Evolutionary conservation across 805 yeast genomes (phyloP), one percentile per base, ranked within the genome.

Genomic region (Dipodascus albidus): DNA sequence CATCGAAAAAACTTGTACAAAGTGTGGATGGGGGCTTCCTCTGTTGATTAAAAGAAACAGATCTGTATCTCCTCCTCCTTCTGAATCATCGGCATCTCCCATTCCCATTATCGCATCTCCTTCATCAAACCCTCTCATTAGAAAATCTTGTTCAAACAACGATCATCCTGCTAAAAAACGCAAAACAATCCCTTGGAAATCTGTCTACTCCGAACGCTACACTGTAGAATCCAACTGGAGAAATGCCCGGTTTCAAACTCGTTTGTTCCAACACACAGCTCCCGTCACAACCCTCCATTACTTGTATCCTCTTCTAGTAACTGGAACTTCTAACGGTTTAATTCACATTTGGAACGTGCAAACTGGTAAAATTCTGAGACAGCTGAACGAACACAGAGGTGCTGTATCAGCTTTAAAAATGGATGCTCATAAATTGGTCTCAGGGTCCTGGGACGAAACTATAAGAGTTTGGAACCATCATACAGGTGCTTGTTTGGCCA

Each of bases 1-100:
- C 68, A 93, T 93, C 53, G 99, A 93, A 69, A 77, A 95, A 56
- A 93, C 93, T 67, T 93, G 99, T 71, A 96, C 96, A 42, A 87
- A 87, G 64, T 93, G 99, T 71, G 99, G 99, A 15, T 93, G 99
- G 99, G 99, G 99, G 2, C 74, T 93, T 58, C 99, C 99, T 1
- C 71, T 93, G 56, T 59, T 14, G 44, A 53, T 47, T 65, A 66
- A 67, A 54, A 55, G 50, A 19, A 44, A 6, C 49, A 65, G 41
- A 63, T 57, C 53, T 42, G 52, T 22, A 55, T 64, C 8, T 55
- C 44, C 44, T 38, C 44, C 44, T 38, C 44, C 44, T n/a, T n/a
- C n/a, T n/a, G 52, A 23, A 56, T 60, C 23, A 52, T 63, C 38
- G 60, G 55, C 23, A 54, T 47, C 21, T 38, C 15, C 22, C 23